A percentile compares a stretch with the other conserved stretches of the same genome.
phyloP scores from a whole-genome alignment of 352 stramenopile species.

The Globisporangium abappressorium region DNA sequence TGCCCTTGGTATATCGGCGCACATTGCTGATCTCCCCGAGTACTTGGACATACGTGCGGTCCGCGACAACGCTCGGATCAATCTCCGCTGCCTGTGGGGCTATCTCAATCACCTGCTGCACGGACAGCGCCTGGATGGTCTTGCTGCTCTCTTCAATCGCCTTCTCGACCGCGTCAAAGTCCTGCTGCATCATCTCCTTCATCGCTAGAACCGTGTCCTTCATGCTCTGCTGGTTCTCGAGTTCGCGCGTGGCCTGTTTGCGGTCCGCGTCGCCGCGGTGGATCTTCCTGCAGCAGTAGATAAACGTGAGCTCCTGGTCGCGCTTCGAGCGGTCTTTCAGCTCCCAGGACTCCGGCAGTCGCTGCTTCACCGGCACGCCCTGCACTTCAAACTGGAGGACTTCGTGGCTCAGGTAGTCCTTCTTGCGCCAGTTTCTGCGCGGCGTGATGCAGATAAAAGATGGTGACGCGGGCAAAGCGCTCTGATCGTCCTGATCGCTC shows the following conservation, averaged over 20 bases:
- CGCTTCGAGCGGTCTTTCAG: constrained; percentile 12
- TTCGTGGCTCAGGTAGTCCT: constrained; percentile 47
- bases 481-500: background rate
- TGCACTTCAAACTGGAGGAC: constrained; percentile 31
- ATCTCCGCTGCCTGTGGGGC: constrained; percentile 20
- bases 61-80: constrained; percentile 8
- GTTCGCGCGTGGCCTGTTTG: background rate
- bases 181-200: constrained; percentile 19
- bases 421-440: constrained; percentile 65
- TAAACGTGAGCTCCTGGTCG: constrained; percentile 29
- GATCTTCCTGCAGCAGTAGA: constrained; percentile 32
- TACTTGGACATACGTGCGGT: constrained; percentile 32
- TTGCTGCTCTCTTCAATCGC: constrained; percentile 8
- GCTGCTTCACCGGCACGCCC: constrained; percentile 21
- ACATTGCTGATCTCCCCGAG: constrained; percentile 35
- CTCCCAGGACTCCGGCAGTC: background rate
- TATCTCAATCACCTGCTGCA: constrained; percentile 14
- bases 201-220: constrained; percentile 20
- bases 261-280: background rate
- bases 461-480: background rate
- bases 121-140: constrained; percentile 13
- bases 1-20: constrained; percentile 44
- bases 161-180: constrained; percentile 14
- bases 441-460: constrained; percentile 45
- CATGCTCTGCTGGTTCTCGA: constrained; percentile 5